Base-by-base conservation (phyloP, 148 eudicot species). In the Polygonum maritimum region DNA sequence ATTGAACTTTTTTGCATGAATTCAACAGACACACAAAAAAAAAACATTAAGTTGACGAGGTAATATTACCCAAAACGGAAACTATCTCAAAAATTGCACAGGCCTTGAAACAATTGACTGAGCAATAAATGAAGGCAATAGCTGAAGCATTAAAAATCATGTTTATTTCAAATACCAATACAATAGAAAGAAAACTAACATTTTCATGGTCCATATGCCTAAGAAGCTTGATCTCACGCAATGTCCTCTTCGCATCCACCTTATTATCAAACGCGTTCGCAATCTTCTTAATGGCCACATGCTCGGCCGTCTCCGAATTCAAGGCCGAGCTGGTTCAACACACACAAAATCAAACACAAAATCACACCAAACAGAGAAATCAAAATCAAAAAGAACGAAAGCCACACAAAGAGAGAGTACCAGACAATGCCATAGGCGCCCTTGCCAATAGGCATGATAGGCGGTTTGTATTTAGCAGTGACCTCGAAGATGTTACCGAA, bases 381-480 rank as follows among this genome's bases (percentile, higher is more conserved):
- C 41, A 52, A 19, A n/a, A n/a, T n/a, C n/a, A n/a, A n/a, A n/a
- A n/a, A 39, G 4, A 2, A 58, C 10, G 16, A 41, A 31, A 39
- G 22, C 13, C 48, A 35, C n/a, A 75, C n/a, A 16, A 4, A 47
- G 1, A 22, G 1, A 22, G 45, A 12, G 14, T 86, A 92, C 98
- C 98, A 94, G 54, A 94, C 98, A 80, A 94, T 92, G 85, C 98
- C 98, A 76, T 94, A 94, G 33, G 98, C 98, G 72, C 98, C 98
- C 76, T 92, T 94, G 39, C 98, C 98, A 76, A 94, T 94, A 8
- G 98, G 97, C 95, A 90, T 87, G 81, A 94, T 90, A 3, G 98
- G 98, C 22, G 98, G 97, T 52, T 89, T 91, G 78, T 94, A 92
- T 84, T 92, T 94, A 3, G 91, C 80, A 16, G 97, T 91, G 70